Evolutionary conservation across 257 asterid genomes (phyloP), one percentile per base, ranked within the genome.

Genomic region (Forsythia viridissima): DNA sequence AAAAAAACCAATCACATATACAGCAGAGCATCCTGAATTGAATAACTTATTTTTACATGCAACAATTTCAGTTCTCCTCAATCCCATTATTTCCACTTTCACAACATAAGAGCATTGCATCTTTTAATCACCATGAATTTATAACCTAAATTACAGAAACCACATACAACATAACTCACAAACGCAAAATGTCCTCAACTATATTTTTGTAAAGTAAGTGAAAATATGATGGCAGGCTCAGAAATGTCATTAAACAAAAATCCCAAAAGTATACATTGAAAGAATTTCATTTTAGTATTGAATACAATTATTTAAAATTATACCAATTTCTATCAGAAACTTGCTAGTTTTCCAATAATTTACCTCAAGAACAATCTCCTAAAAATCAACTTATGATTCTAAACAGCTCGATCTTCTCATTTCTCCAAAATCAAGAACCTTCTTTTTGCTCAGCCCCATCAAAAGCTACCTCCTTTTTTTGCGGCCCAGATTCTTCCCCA

Each of bases 251-350:
- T 66, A 77, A 43, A 44, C 66, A 74, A 38, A 80, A 48, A 8
- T 67, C 34, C n/a, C 80, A 68, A 40, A 73, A 80, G 39, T 51
- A 80, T 61, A 66, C 73, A 85, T 42, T 48, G 57, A 48, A 71
- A 78, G 46, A 52, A 48, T 37, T 41, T 46, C 44, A 36, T 66
- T 21, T 24, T 37, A 51, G 7, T 18, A 46, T 65, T 5, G 74
- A 63, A 70, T 74, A 83, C 82, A 82, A 21, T 79, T 84, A 89
- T 84, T 83, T 79, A 77, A 83, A 71, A 77, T 55, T 48, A 59
- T 52, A 79, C 61, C 66, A 82, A 73, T 75, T 38, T 73, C 39
- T 21, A 68, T 65, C 76, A 61, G 52, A 84, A 82, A 72, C 71
- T 65, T 61, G 21, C 66, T 73, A 44, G 42, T 68, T 36, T 40